Evolutionary conservation across 2,329 filamentous ascomycete species (phyloP).

Genomic region (Arthrobotrys pseudoclavata): DNA sequence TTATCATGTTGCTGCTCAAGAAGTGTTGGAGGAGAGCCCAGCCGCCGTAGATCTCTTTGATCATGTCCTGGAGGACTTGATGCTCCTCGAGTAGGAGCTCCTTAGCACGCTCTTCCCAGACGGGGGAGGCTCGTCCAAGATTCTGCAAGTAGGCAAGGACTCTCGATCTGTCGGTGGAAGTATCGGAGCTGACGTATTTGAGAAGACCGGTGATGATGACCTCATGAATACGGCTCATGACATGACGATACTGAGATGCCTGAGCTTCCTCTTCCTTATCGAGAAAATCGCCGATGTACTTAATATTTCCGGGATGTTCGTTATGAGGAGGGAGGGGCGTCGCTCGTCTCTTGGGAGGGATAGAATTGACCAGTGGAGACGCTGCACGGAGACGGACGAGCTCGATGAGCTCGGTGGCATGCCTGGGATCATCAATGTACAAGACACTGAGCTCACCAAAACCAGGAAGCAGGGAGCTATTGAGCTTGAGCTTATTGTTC

Average conservation of each 20-base stretch:
- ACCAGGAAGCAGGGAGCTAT: conserved; percentile 22
- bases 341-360: conserved; percentile 11
- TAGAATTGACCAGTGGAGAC: conserved; percentile 30
- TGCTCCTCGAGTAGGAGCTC: conserved; percentile 52
- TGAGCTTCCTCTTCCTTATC: conserved; percentile 31
- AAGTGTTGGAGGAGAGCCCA: conserved; percentile 25
- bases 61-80: conserved; percentile 42
- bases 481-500: conserved; percentile 42
- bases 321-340: conserved; percentile 23
- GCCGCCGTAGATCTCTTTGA: conserved; percentile 39
- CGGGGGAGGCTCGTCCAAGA: conserved; percentile 38
- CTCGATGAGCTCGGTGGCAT: conserved; percentile 46
- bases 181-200: conserved; percentile 30
- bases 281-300: conserved; percentile 13
- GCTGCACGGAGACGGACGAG: conserved; percentile 27
- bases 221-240: conserved; percentile 44
- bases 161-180: not conserved
- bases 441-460: conserved; percentile 34
- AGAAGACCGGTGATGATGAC: conserved; percentile 29
- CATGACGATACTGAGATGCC: conserved; percentile 30
- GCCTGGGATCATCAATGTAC: conserved; percentile 43
- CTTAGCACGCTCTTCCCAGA: conserved; percentile 54
- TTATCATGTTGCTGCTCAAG: conserved; percentile 15
- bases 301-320: conserved; percentile 23
- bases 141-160: conserved; percentile 27